phyloP scores from a whole-genome alignment of 148 eudicot species.

The Fallopia convolvulus region DNA sequence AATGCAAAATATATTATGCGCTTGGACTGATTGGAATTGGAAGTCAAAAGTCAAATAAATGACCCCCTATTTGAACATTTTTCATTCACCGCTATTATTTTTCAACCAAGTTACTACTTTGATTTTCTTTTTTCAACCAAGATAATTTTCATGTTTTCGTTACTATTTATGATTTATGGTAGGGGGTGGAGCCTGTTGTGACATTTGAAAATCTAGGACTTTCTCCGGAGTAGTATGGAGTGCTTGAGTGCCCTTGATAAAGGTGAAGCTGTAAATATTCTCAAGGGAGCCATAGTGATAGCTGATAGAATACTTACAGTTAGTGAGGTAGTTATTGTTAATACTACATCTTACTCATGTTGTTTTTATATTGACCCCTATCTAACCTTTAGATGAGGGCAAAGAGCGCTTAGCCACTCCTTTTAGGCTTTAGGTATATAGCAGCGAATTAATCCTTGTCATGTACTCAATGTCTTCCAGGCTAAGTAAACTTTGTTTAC shows the following conservation, averaged over 20 bases:
- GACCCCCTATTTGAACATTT: no score
- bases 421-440: background rate
- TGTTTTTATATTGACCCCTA: background rate
- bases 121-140: background rate
- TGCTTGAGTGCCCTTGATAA: conserved; percentile 86
- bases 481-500: background rate
- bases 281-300: conserved; percentile 90
- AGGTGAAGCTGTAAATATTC: conserved; percentile 91
- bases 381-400: no score
- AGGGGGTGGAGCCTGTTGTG: conserved; percentile 96
- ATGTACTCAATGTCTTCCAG: background rate
- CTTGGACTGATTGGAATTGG: background rate
- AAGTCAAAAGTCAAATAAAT: no score
- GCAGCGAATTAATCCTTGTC: background rate
- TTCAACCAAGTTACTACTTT: background rate
- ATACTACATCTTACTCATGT: background rate
- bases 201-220: conserved; percentile 79
- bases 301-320: conserved; percentile 91
- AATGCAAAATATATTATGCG: background rate
- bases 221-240: conserved; percentile 84
- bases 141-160: background rate
- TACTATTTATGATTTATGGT: conserved; percentile 16
- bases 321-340: conserved; percentile 54
- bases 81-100: no score
- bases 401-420: no score